These are phyloP conservation scores for Marchantia paleacea DNA, from an alignment of 225 moss, liverwort and hornwort species.

Conservation along the genomic window DNA sequence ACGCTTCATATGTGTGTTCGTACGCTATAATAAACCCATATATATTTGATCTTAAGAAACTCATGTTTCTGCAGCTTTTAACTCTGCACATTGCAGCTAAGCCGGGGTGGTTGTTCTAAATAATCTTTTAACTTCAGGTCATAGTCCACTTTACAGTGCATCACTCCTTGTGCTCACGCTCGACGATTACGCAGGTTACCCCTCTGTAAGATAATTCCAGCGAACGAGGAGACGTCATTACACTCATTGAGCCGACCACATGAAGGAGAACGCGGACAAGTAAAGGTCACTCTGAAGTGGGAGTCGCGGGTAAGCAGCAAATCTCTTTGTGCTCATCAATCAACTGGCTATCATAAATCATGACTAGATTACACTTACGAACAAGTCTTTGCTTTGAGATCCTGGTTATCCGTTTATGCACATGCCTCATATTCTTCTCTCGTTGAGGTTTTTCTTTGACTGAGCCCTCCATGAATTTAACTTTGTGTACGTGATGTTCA, in stretches of 20 bases:
- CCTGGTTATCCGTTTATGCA: no score
- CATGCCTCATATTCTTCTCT: no score
- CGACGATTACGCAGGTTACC: slow-evolving; percentile 2
- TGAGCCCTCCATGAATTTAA: no score
- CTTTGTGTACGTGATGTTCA: no score
- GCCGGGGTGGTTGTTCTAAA: neutral
- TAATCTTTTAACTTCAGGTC: neutral
- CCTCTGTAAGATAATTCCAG: slow-evolving; percentile 1
- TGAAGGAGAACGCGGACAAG: slow-evolving; percentile 13
- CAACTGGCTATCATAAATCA: no score
- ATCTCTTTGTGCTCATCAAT: no score
- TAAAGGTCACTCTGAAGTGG: slow-evolving; percentile 16
- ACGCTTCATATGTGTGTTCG: no score
- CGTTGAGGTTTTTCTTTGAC: no score
- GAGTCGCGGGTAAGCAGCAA: slow-evolving; percentile 9
- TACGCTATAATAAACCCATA: no score
- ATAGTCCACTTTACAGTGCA: neutral
- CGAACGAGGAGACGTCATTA: slow-evolving; percentile 20
- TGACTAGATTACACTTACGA: no score
- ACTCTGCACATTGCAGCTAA: neutral
- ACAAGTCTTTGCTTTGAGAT: no score
- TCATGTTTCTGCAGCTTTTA: neutral
- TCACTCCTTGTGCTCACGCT: neutral
- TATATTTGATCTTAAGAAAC: no score
- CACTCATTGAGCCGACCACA: slow-evolving; percentile 10